Percentiles rank a stretch among this genome's conserved stretches.
These are phyloP conservation scores for Chlorophyllum brunneum DNA, from an alignment of 768 basidiomycete species.

Conservation along the genomic window DNA sequence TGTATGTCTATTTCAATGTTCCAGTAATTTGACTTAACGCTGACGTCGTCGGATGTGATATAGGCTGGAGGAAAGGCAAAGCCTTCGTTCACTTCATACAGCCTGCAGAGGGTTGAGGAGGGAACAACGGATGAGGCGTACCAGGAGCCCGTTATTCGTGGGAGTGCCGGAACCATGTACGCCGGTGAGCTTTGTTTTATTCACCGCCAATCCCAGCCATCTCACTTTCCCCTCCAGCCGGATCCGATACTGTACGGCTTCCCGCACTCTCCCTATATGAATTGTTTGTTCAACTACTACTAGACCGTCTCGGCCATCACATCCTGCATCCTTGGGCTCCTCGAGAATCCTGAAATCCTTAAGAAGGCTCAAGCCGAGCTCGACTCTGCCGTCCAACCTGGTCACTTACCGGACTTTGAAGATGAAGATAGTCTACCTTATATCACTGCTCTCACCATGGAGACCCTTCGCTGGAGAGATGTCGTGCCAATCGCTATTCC, in stretches of 20 bases:
- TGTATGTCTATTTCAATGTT: conserved; percentile 21
- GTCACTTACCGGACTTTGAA: conserved; percentile 28
- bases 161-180: conserved; percentile 21
- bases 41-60: not conserved
- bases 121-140: conserved; percentile 7
- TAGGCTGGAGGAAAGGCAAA: conserved; percentile 15
- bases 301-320: conserved; percentile 8
- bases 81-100: conserved; percentile 18
- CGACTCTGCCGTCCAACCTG: conserved; percentile 26
- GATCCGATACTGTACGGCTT: conserved; percentile 18
- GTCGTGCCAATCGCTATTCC: conserved; percentile 22
- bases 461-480: conserved; percentile 25
- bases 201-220: not conserved
- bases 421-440: conserved; percentile 27
- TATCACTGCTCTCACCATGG: conserved; percentile 26
- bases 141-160: conserved; percentile 20
- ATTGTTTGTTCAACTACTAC: not conserved
- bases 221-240: conserved; percentile 11
- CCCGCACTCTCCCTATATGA: not conserved
- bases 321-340: conserved; percentile 9
- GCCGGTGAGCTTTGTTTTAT: conserved; percentile 12
- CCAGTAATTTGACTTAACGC: not conserved
- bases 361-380: conserved; percentile 31
- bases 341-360: conserved; percentile 19
- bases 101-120: conserved; percentile 14